Evolutionary conservation across 192 early-diverging fungal species (phyloP).

Genomic region (Backusella macrospora): DNA sequence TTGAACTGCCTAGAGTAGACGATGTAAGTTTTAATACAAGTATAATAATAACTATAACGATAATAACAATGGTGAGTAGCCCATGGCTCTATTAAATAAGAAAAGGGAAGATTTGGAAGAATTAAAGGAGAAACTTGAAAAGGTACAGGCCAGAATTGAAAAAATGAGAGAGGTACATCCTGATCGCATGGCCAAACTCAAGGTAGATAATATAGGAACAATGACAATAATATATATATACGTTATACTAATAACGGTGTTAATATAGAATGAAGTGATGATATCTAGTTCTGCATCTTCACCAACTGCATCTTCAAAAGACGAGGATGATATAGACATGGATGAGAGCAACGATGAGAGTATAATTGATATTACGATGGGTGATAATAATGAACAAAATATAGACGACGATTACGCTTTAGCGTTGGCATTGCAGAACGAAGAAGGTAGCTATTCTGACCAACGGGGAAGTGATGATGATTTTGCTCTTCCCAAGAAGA

Average conservation of each 20-base stretch:
- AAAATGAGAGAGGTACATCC: conserved; percentile 40
- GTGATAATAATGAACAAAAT: neutral
- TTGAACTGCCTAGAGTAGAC: conserved; percentile 73
- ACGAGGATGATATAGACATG: neutral
- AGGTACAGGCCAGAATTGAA: conserved; percentile 60
- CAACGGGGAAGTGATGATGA: conserved; percentile 24
- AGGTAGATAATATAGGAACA: neutral
- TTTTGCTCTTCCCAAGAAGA: conserved; percentile 23
- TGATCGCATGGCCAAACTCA: conserved; percentile 32
- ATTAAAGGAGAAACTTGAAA: conserved; percentile 60
- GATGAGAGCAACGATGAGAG: neutral
- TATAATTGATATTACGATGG: neutral
- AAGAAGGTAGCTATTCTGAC: conserved; percentile 23
- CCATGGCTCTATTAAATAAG: conserved; percentile 52
- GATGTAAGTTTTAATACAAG: conserved; percentile 53
- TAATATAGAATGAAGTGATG: conserved; percentile 4
- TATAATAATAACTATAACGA: neutral
- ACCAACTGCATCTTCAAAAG: conserved; percentile 1
- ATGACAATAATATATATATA: neutral
- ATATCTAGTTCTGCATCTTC: conserved; percentile 15
- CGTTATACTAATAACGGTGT: neutral
- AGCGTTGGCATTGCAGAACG: conserved; percentile 32
- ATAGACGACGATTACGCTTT: conserved; percentile 31
- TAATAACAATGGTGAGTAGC: conserved; percentile 30
- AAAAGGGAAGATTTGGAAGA: conserved; percentile 64